Percentiles rank a stretch among this genome's conserved stretches.
Conservation (phyloP, 2,329 filamentous ascomycete genomes). For the Penicillium occitanis region DNA sequence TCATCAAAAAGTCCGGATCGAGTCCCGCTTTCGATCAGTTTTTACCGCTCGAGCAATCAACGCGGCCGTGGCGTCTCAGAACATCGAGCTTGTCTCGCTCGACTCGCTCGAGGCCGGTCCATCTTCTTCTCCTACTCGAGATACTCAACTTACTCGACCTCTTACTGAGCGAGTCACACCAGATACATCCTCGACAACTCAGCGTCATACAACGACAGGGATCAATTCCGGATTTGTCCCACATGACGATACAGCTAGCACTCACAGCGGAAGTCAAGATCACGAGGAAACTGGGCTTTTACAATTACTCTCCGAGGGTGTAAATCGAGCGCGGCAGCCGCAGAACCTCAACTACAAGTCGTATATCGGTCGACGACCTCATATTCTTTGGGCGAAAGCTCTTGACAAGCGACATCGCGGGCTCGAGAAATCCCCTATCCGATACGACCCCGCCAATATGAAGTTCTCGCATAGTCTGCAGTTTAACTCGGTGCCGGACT, state of each 20-base stretch:
- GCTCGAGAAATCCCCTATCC: background rate
- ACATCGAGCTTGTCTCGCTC: slow-evolving; percentile 38
- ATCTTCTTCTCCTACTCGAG: background rate
- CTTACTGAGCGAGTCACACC: background rate
- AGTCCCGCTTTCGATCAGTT: background rate
- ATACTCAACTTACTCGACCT: background rate
- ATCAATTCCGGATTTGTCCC: slow-evolving; percentile 6
- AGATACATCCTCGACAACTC: slow-evolving; percentile 4
- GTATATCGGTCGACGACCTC: background rate
- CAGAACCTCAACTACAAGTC: background rate
- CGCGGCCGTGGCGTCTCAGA: slow-evolving; percentile 23
- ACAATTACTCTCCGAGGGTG: background rate
- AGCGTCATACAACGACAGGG: slow-evolving; percentile 9
- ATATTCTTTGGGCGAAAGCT: slow-evolving; percentile 38
- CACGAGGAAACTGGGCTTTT: slow-evolving; percentile 17
- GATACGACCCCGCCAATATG: slow-evolving; percentile 70
- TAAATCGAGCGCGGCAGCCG: background rate
- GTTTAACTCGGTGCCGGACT: slow-evolving; percentile 99
- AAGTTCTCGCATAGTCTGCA: slow-evolving; percentile 99
- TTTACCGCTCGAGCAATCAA: slow-evolving; percentile 10
- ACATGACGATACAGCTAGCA: slow-evolving; percentile 16
- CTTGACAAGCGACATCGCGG: slow-evolving; percentile 24
- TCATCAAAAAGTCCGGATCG: background rate
- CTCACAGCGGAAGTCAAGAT: slow-evolving; percentile 11
- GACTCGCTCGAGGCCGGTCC: slow-evolving; percentile 26